Evolutionary conservation across 139 green algal species (phyloP).

Genomic region (Volvox reticuliferus): DNA sequence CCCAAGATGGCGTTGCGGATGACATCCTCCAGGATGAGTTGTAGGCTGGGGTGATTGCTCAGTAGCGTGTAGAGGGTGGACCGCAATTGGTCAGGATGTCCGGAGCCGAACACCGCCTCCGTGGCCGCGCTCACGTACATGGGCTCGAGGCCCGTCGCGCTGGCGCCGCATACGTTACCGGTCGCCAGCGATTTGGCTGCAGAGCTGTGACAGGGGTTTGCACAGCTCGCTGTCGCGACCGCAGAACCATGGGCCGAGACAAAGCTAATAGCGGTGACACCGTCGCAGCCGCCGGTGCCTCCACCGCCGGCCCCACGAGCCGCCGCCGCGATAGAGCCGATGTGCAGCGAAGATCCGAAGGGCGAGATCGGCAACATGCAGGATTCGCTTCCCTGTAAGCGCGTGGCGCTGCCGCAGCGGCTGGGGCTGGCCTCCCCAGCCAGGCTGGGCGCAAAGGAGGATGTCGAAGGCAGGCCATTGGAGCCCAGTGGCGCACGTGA

Average conservation of each 20-base stretch:
- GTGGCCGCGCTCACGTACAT: background rate
- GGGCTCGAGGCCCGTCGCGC: constrained; percentile 1
- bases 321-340: constrained; percentile 12
- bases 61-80: background rate
- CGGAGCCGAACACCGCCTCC: background rate
- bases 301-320: background rate
- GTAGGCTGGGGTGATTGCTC: constrained; percentile 17
- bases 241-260: background rate
- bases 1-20: background rate
- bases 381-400: too few species aligned
- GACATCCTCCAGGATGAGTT: constrained; percentile 36
- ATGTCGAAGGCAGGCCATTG: background rate
- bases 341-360: background rate
- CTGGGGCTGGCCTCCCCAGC: background rate
- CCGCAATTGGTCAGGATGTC: background rate
- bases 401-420: background rate
- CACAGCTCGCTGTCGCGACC: background rate
- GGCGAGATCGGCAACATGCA: background rate
- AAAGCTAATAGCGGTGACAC: background rate
- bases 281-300: background rate
- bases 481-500: background rate
- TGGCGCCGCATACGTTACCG: background rate
- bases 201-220: background rate
- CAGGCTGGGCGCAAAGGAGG: background rate
- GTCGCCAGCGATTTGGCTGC: background rate